Evolutionary conservation across 2,329 filamentous ascomycete genomes (phyloP).

Genomic region (Penicillium sp.): DNA sequence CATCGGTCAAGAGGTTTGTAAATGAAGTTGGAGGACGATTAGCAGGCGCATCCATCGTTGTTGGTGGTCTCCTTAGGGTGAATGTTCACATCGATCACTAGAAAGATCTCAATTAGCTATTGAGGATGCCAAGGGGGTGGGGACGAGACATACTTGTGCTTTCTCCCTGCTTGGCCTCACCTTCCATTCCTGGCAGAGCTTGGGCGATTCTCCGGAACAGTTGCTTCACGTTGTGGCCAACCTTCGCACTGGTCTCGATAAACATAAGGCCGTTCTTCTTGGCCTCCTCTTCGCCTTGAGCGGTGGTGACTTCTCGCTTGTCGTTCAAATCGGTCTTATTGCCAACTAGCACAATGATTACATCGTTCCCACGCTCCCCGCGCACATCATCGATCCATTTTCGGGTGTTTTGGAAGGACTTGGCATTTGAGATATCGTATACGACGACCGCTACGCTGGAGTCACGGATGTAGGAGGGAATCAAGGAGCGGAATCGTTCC

Average conservation of each 20-base stretch:
- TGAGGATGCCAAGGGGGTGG: constrained; percentile 17
- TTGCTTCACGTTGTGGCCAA: constrained; percentile 96
- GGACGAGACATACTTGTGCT: constrained; percentile 67
- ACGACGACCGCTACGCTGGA: constrained; percentile 97
- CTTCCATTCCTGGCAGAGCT: constrained; percentile 96
- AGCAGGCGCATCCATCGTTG: constrained; percentile 74
- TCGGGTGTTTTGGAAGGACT: constrained; percentile 96
- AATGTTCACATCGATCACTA: constrained; percentile 95
- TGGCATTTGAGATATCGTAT: constrained; percentile 96
- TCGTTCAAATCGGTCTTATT: constrained; percentile 99
- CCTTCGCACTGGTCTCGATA: constrained; percentile 96
- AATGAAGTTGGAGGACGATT: constrained; percentile 15
- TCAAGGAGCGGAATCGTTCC: constrained; percentile 93
- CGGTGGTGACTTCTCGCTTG: constrained; percentile 94
- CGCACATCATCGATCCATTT: constrained; percentile 99
- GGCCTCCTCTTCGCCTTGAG: constrained; percentile 95
- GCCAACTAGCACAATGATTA: constrained; percentile 96
- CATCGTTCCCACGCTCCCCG: constrained; percentile 94
- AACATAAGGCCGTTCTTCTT: constrained; percentile 99
- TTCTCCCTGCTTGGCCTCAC: constrained; percentile 73
- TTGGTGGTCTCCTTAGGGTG: constrained; percentile 64
- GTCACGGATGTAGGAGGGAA: constrained; percentile 98
- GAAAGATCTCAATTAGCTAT: background rate
- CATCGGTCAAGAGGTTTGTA: constrained; percentile 22
- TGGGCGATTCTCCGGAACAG: constrained; percentile 98